Evolutionary conservation across 225 moss, liverwort and hornwort genomes (phyloP).

Genomic region (Marchantia polymorpha): DNA sequence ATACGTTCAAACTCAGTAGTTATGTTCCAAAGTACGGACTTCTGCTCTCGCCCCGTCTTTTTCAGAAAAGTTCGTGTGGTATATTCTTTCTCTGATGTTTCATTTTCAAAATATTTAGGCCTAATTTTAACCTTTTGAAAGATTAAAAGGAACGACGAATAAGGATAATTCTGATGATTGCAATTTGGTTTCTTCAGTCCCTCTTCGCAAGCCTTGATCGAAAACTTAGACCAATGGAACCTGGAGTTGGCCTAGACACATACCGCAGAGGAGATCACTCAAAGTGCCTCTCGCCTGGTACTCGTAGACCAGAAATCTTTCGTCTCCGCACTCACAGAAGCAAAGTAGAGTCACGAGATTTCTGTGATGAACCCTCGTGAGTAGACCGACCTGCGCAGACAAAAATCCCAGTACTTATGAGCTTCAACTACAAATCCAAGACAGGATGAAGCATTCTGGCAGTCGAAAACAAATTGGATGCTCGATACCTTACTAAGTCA

Average conservation of each 20-base stretch:
- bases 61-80: too few relatives aligned
- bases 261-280: slow-evolving; percentile 14
- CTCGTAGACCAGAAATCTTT: slow-evolving; percentile 22
- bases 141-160: not conserved
- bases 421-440: not conserved
- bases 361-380: slow-evolving; percentile 21
- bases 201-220: not conserved
- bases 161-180: too few relatives aligned
- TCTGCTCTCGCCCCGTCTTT: too few relatives aligned
- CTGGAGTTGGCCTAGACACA: not conserved
- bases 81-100: not conserved
- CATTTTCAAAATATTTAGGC: too few relatives aligned
- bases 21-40: too few relatives aligned
- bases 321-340: slow-evolving; percentile 12
- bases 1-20: not conserved
- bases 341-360: slow-evolving; percentile 19
- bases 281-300: slow-evolving; percentile 20
- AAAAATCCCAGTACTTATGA: not conserved
- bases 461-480: too few relatives aligned
- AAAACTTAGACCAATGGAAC: not conserved
- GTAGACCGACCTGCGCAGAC: slow-evolving; percentile 6
- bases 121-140: not conserved
- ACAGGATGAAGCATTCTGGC: too few relatives aligned
- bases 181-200: not conserved
- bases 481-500: too few relatives aligned